Evolutionary conservation across 768 basidiomycete genomes (phyloP), one percentile per base, ranked within the genome.

Genomic region (Suillus discolor): DNA sequence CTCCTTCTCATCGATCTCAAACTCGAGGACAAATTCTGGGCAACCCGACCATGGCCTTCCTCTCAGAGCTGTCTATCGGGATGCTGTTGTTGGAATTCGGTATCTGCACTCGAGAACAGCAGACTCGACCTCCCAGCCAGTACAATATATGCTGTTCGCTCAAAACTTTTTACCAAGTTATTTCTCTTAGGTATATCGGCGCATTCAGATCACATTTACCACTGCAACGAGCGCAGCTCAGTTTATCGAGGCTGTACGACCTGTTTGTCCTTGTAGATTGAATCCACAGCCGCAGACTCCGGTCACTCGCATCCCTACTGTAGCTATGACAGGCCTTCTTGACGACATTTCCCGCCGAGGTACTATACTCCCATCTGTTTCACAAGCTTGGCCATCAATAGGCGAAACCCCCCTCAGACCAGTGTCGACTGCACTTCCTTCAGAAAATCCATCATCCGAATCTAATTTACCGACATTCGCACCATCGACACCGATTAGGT

Each of bases 61-160:
- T n/a, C 77, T 94, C 51, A 93, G 92, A 74, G 92, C 90, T 9
- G 90, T 93, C 12, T 91, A 91, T 73, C 87, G 89, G 28, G 91
- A 90, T 63, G 80, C 84, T 5, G 80, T 89, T 0, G 89, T 93
- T 34, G 92, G 92, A 15, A 84, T 94, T 54, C 87, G 92, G 28
- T 94, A 93, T 70, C 77, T 92, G 41, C 81, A 89, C 67, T 83
- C 84, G 34, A 80, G 79, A 38, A 80, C 67, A 15, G 51, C 71
- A 6, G 69, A 72, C 11, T 69, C 71, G 20, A 74, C 74, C 54
- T 69, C 69, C 47, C 69, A 68, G n/a, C 76, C 78, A 62, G 81
- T 78, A 70, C 65, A 76, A 76, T 73, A 23, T 61, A 15, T 59
- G 16, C 34, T 20, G 28, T 45, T 54, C 23, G 44, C 55, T 54